Base-by-base conservation (phyloP, 1,284 basidiomycete genomes). In the Rhodotorula sp. region DNA sequence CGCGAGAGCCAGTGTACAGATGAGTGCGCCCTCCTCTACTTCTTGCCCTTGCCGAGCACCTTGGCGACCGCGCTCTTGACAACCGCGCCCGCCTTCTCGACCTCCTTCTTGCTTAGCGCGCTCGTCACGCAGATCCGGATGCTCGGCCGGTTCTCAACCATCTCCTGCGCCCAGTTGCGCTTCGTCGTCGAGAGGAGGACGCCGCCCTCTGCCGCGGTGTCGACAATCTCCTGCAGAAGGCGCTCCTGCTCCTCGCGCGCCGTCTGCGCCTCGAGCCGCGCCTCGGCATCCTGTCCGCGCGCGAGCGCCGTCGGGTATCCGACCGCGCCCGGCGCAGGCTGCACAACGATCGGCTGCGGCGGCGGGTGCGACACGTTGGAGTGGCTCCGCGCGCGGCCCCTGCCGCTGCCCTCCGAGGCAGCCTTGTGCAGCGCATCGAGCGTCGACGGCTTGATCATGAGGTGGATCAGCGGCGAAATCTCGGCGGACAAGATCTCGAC, bases 381-480 rank as follows among this genome's bases (percentile, higher is more conserved):
- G 36, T 84, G 80, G 25, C 56, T 61, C 21, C 71, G 58, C 15
- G 61, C 56, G 25, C 67, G 61, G 15, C 61, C 61, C 10, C 59
- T 53, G 22, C 34, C 76, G 66, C 70, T 85, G 82, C 50, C 81
- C 77, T 59, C 71, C 54, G 37, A 41, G 8, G 80, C 64, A 1
- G 60, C 66, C 53, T 57, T 62, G 46, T 39, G 54, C 29, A 62
- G 54, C 25, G 60, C 61, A 27, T 72, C 70, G 32, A 72, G 54
- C 19, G 65, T 63, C 19, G 63, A 62, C 13, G 82, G 75, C 39
- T 84, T 83, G 74, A 96, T 83, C 80, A 89, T 86, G 77, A 99
- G 87, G 81, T 97, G 94, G 77, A 98, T 91, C 62, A 97, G 85
- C 4, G 94, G 91, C 34, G 91, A 92, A 9, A 88, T 88, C 13